Base-by-base conservation (phyloP, 2,329 filamentous ascomycete genomes). In the Aureobasidium pullulans region DNA sequence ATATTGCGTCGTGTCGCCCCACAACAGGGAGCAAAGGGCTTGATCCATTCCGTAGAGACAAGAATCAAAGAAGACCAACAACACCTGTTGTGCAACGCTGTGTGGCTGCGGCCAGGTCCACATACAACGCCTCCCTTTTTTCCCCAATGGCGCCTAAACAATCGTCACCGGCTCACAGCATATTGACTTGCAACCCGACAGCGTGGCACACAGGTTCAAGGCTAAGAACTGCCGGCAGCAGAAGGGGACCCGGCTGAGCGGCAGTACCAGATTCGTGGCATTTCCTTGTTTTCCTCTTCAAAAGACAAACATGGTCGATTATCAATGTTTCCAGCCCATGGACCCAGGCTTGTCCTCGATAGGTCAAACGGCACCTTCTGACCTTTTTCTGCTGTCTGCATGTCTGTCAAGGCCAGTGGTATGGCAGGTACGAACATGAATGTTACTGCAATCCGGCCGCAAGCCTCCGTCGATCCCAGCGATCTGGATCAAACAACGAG, bases 151-250 rank as follows among this genome's bases (percentile, higher is more conserved):
- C 52, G 52, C 52, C 19, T 56, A 37, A 56, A 29, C 28, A 56
- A 37, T 46, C 40, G 32, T 46, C 52, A 37, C 28, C 40, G 19
- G 40, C 50, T 54, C 50, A 54, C 50, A 54, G 50, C 50, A 54
- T 54, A 23, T 54, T 23, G 50, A 54, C 39, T 54, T 43, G 52
- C 39, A 56, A 46, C 40, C 52, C 52, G 52, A 56, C 13, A 46
- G 52, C 13, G 52, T 56, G 52, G 52, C 52, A 56, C 52, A 44
- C 11, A 56, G 40, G 16, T 15, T n/a, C 31, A 44, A 16, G 39
- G 37, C 50, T 46, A 56, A 37, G 23, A 46, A 56, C 52, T 56
- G 16, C 52, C 52, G 52, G 52, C 52, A 56, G 52, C 40, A 56
- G 40, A 56, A 15, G 34, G 15, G 32, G 52, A 23, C 32, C 52